phyloP scores from a whole-genome alignment of 1,139 yeast species.

The Yamadazyma conglobata region DNA sequence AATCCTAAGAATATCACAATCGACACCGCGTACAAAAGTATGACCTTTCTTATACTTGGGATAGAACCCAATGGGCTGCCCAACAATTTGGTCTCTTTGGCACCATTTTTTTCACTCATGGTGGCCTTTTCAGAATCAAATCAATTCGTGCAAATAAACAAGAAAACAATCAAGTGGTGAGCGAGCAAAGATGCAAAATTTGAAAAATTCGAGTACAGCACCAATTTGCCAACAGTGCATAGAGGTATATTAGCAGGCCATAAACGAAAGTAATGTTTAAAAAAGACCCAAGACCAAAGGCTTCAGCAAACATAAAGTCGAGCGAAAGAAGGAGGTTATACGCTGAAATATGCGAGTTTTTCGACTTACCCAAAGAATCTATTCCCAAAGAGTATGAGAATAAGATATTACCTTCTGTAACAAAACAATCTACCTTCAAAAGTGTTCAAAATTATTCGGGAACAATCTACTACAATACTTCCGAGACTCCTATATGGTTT shows the following conservation, averaged over 20 bases:
- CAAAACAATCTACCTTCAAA: constrained; percentile 66
- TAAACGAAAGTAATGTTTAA: constrained; percentile 70
- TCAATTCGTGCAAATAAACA: not conserved
- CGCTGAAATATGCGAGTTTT: constrained; percentile 42
- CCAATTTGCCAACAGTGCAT: no score
- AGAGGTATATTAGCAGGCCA: no score
- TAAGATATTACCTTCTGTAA: constrained; percentile 52
- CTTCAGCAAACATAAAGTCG: constrained; percentile 74
- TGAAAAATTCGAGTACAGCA: no score
- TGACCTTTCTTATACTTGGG: constrained; percentile 8
- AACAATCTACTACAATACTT: constrained; percentile 58
- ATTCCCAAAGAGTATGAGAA: constrained; percentile 46
- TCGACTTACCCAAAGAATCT: constrained; percentile 40
- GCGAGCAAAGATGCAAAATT: not conserved
- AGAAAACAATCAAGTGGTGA: not conserved
- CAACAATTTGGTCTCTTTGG: not conserved
- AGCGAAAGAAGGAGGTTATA: constrained; percentile 73
- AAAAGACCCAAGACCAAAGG: constrained; percentile 64
- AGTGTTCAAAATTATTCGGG: constrained; percentile 57
- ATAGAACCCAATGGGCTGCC: constrained; percentile 5
- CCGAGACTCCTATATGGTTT: constrained; percentile 72
- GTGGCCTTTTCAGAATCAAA: constrained; percentile 1
- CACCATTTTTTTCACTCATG: not conserved
- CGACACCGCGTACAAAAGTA: constrained; percentile 15
- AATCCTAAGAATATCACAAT: constrained; percentile 52